Evolutionary conservation across 176 grass and related monocot genomes (phyloP).

Genomic region (Hordeum vulgare): MorexV3_pseudomolecules_assembly NC_058524.1:502378328-502378827

Average conservation of each 20-base stretch:
- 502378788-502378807: constrained; percentile 73
- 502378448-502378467: neutral
- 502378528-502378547: neutral
- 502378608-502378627: neutral
- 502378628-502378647: neutral
- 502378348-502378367: neutral
- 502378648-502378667: neutral
- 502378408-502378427: too few relatives aligned
- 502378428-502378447: neutral
- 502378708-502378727: neutral
- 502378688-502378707: neutral
- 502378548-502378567: neutral
- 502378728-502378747: constrained; percentile 42
- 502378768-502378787: constrained; percentile 88
- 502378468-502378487: neutral
- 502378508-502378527: neutral
- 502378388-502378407: too few relatives aligned
- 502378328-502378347: neutral
- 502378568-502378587: neutral
- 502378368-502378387: neutral
- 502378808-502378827: constrained; percentile 61
- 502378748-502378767: constrained; percentile 95
- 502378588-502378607: neutral
- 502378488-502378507: neutral
- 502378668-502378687: neutral